Percentiles rank a stretch among this genome's conserved stretches.
Evolutionary conservation across 202 grass and related monocot genomes (phyloP).

Genomic region (Zizania palustris): DNA sequence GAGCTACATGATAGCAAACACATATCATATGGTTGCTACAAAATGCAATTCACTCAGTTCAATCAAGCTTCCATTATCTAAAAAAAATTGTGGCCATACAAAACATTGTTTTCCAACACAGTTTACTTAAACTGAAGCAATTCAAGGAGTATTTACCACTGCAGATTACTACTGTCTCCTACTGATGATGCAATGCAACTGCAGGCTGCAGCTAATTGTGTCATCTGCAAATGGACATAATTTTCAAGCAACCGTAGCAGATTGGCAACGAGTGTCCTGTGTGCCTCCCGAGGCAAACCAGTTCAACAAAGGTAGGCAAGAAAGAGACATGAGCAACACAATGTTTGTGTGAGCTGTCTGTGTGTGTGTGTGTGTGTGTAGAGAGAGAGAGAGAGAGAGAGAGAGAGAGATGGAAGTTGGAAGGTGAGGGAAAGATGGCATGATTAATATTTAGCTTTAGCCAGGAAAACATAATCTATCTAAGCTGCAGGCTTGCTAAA

Average conservation of each 20-base stretch:
- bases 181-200: constrained; percentile 4
- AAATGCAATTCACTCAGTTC: too few relatives aligned
- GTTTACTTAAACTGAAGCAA: constrained; percentile 36
- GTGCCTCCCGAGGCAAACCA: constrained; percentile 33
- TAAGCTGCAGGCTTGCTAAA: constrained; percentile 43
- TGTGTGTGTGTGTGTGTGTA: too few relatives aligned
- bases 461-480: constrained; percentile 33
- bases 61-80: too few relatives aligned
- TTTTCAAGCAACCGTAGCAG: neutral
- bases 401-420: too few relatives aligned
- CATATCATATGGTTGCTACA: neutral
- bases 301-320: constrained; percentile 52
- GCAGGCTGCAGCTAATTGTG: constrained; percentile 8
- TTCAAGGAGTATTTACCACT: constrained; percentile 39
- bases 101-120: constrained; percentile 34
- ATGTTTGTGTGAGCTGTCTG: constrained; percentile 59
- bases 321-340: constrained; percentile 70
- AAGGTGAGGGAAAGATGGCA: constrained; percentile 36
- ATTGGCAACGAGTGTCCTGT: constrained; percentile 31
- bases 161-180: constrained; percentile 23
- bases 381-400: constrained; percentile 27
- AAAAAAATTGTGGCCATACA: neutral
- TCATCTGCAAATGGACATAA: constrained; percentile 4
- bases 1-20: neutral
- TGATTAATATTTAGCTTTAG: constrained; percentile 44